Conservation (phyloP, 768 basidiomycete species). For the Lentinula raphanica region DNA sequence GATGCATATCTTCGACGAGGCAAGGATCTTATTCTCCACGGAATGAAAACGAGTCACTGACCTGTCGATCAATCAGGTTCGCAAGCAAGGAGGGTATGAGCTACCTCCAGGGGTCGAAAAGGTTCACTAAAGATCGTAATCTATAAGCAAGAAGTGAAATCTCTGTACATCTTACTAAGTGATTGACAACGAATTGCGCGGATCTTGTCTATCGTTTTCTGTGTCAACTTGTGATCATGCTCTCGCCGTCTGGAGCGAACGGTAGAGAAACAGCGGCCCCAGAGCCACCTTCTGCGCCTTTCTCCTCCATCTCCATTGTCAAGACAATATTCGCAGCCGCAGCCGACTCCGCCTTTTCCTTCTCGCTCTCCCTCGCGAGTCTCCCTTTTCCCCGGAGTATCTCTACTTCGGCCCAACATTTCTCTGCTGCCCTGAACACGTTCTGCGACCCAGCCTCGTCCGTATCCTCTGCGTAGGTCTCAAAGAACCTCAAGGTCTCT, state of each 20-base stretch:
- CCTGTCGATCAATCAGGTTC: not conserved
- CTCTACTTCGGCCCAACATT: slow-evolving; percentile 63
- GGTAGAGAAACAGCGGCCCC: not conserved
- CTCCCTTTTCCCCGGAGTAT: slow-evolving; percentile 71
- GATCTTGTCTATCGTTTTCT: too few relatives aligned
- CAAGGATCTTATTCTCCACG: slow-evolving; percentile 23
- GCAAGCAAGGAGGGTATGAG: slow-evolving; percentile 14
- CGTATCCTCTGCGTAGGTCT: slow-evolving; percentile 28
- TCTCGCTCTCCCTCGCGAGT: slow-evolving; percentile 57
- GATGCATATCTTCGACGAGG: slow-evolving; percentile 86
- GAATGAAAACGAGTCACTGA: not conserved
- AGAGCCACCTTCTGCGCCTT: not conserved
- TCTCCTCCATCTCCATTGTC: not conserved
- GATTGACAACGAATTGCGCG: too few relatives aligned
- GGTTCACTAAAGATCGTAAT: slow-evolving; percentile 4
- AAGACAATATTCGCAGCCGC: not conserved
- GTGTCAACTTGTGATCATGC: too few relatives aligned
- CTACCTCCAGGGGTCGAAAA: slow-evolving; percentile 16
- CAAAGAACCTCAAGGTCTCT: slow-evolving; percentile 49
- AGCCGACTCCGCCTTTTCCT: slow-evolving; percentile 15
- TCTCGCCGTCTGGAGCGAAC: not conserved
- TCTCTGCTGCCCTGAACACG: slow-evolving; percentile 48
- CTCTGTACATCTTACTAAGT: not conserved
- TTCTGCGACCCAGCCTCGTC: slow-evolving; percentile 32
- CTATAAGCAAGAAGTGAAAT: not conserved